Conservation (phyloP, 805 yeast species). For the Saccharomycopsis malanga region DNA sequence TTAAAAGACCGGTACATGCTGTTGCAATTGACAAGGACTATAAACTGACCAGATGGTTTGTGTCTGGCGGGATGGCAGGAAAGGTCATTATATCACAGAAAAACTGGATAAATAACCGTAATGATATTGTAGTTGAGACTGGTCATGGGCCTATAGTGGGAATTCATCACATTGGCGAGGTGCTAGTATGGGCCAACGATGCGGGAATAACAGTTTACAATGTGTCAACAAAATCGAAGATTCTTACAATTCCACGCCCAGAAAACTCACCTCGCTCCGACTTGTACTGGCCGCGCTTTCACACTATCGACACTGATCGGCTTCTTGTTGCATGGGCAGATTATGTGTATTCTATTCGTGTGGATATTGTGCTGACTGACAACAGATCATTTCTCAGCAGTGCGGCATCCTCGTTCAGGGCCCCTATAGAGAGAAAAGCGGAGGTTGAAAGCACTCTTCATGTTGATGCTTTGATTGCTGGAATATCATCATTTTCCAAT, state of each 20-base stretch:
- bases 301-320: slow-evolving; percentile 56
- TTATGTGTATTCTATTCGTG: slow-evolving; percentile 62
- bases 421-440: slow-evolving; percentile 37
- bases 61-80: slow-evolving; percentile 89
- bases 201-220: slow-evolving; percentile 68
- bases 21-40: slow-evolving; percentile 76
- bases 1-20: slow-evolving; percentile 81
- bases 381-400: slow-evolving; percentile 43
- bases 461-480: slow-evolving; percentile 55
- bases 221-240: slow-evolving; percentile 39
- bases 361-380: slow-evolving; percentile 27
- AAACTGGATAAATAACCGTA: slow-evolving; percentile 83
- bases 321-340: slow-evolving; percentile 79
- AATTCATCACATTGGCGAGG: slow-evolving; percentile 53
- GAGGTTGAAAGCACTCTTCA: slow-evolving; percentile 36
- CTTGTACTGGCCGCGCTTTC: slow-evolving; percentile 74
- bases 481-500: slow-evolving; percentile 68
- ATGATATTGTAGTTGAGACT: slow-evolving; percentile 56
- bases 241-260: slow-evolving; percentile 53
- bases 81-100: slow-evolving; percentile 64
- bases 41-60: slow-evolving; percentile 50
- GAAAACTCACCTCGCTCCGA: slow-evolving; percentile 58
- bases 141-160: slow-evolving; percentile 67
- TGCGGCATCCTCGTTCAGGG: slow-evolving; percentile 47
- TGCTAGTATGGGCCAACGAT: slow-evolving; percentile 80